These are phyloP conservation scores for Roridomyces roridus DNA, from an alignment of 768 basidiomycete species.

Conservation along the genomic window DNA sequence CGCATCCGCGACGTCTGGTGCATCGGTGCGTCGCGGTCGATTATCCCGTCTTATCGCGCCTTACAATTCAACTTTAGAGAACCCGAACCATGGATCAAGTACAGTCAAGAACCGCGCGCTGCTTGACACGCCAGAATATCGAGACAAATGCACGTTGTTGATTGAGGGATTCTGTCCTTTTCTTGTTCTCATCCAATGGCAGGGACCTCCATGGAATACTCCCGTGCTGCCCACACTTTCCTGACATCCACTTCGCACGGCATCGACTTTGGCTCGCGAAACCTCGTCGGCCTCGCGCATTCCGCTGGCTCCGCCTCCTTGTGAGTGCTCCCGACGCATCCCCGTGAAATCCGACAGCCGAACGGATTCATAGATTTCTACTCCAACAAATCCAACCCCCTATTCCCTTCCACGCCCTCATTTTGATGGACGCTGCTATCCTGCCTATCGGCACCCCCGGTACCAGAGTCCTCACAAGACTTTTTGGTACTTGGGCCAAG, in stretches of 20 bases:
- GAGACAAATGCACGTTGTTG: neutral
- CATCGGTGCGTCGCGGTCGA: constrained; percentile 2
- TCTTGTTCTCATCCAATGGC: neutral
- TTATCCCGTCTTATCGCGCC: neutral
- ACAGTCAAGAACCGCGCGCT: constrained; percentile 3
- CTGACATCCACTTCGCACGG: constrained; percentile 6
- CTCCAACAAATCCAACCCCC: constrained; percentile 13
- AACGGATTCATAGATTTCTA: constrained; percentile 13
- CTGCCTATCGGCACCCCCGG: constrained; percentile 17
- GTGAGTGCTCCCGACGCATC: constrained; percentile 5
- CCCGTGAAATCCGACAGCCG: neutral
- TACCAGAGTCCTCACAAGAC: constrained; percentile 7
- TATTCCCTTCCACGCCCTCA: constrained; percentile 13
- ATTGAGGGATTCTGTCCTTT: neutral
- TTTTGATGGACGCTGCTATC: constrained; percentile 27
- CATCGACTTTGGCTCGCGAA: constrained; percentile 7
- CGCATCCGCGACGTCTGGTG: constrained; percentile 11
- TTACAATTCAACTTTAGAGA: neutral
- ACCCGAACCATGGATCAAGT: constrained; percentile 15
- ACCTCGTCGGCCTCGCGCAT: constrained; percentile 21
- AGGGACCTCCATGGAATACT: constrained; percentile 15
- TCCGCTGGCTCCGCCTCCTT: constrained; percentile 23
- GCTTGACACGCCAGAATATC: constrained; percentile 4
- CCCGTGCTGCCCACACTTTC: constrained; percentile 10
- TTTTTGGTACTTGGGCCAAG: constrained; percentile 26